These are phyloP conservation scores for Teratosphaeria gauchensis DNA, from an alignment of 2,329 filamentous ascomycete species.

Conservation along the genomic window DNA sequence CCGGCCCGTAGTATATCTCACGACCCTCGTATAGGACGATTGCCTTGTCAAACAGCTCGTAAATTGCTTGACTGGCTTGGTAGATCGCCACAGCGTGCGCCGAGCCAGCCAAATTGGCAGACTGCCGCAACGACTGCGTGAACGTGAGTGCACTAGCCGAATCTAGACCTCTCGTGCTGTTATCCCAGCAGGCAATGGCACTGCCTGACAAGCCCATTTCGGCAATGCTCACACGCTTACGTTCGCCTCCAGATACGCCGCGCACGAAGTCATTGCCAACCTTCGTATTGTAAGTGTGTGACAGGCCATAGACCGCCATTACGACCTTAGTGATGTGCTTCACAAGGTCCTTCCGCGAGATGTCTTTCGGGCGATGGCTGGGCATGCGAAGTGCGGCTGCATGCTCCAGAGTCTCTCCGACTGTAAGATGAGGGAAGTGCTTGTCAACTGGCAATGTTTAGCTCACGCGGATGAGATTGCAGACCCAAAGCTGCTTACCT, in stretches of 20 bases:
- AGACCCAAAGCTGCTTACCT: constrained; percentile 6
- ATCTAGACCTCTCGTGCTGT: constrained; percentile 43
- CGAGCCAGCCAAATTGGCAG: constrained; percentile 40
- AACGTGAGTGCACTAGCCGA: constrained; percentile 51
- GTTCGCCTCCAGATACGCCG: constrained; percentile 46
- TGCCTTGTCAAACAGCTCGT: constrained; percentile 64
- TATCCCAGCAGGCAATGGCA: constrained; percentile 37
- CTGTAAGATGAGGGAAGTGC: constrained; percentile 49
- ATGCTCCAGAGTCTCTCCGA: constrained; percentile 48
- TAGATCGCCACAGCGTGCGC: constrained; percentile 52
- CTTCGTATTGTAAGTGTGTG: constrained; percentile 47
- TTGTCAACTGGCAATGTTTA: constrained; percentile 27
- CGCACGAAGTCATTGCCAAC: constrained; percentile 51
- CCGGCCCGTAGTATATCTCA: constrained; percentile 66
- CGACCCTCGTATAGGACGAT: constrained; percentile 66
- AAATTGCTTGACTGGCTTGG: constrained; percentile 41
- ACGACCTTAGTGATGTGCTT: constrained; percentile 40
- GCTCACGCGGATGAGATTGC: no score
- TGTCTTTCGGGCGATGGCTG: constrained; percentile 26
- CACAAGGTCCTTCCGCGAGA: constrained; percentile 35
- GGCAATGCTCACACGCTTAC: constrained; percentile 52
- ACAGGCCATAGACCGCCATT: constrained; percentile 45
- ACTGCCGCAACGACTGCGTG: constrained; percentile 42
- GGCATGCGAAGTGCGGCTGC: constrained; percentile 46
- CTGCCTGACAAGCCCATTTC: constrained; percentile 38